phyloP scores from a whole-genome alignment of 177 flowering plant species.

The Telopea speciosissima region DNA sequence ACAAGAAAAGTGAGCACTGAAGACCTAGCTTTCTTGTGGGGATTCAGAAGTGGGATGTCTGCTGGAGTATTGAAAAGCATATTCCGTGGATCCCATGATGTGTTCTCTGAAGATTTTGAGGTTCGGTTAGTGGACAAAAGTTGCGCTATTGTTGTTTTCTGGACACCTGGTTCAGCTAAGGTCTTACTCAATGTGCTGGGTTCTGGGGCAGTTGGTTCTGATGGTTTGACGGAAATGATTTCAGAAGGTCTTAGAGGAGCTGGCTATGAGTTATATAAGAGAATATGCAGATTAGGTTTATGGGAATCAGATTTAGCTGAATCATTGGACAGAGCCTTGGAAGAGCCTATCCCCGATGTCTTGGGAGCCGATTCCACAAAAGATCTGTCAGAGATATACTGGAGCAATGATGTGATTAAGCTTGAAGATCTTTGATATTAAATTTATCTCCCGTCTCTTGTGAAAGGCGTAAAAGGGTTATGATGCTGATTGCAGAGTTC shows the following conservation, averaged over 20 bases:
- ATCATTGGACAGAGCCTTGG: constrained; percentile 48
- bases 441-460: neutral
- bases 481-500: neutral
- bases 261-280: constrained; percentile 47
- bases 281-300: constrained; percentile 41
- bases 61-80: constrained; percentile 39
- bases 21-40: constrained; percentile 75
- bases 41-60: constrained; percentile 44
- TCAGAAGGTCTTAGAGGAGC: constrained; percentile 61
- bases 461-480: neutral
- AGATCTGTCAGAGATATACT: constrained; percentile 28
- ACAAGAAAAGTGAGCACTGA: constrained; percentile 37
- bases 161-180: constrained; percentile 42
- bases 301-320: constrained; percentile 60
- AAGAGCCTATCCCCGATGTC: constrained; percentile 10
- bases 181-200: constrained; percentile 40
- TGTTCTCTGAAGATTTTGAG: constrained; percentile 58
- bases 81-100: constrained; percentile 42
- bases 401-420: constrained; percentile 43
- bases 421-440: constrained; percentile 46
- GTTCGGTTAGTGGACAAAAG: constrained; percentile 56
- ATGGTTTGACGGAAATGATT: constrained; percentile 43
- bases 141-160: constrained; percentile 67
- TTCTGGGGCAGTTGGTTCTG: constrained; percentile 24
- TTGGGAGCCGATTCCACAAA: constrained; percentile 11